Conservation (phyloP, 805 yeast genomes). For the Candida vaughaniae region DNA sequence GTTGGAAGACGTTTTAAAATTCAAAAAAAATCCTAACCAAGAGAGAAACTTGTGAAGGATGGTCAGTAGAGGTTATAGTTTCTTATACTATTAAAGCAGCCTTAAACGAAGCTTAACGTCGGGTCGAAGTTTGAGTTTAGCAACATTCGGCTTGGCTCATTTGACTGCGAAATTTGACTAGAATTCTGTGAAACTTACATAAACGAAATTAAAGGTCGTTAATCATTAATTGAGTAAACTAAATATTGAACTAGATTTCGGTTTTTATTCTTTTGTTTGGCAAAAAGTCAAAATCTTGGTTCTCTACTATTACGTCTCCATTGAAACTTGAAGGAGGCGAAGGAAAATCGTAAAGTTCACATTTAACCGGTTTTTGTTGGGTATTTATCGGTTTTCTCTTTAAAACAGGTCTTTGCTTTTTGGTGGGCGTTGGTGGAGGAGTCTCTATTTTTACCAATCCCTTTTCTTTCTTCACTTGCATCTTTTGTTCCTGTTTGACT, state of each 20-base stretch:
- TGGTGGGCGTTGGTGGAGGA: slow-evolving; percentile 15
- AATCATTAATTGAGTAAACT: slow-evolving; percentile 9
- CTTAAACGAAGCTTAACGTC: too few species aligned
- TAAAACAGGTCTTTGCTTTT: slow-evolving; percentile 17
- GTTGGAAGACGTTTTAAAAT: too few species aligned
- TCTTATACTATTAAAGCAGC: too few species aligned
- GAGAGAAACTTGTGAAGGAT: too few species aligned
- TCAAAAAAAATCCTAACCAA: too few species aligned
- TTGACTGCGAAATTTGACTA: too few species aligned
- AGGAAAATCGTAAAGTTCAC: slow-evolving; percentile 22
- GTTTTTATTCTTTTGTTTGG: slow-evolving; percentile 2
- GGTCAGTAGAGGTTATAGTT: too few species aligned
- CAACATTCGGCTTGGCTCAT: too few species aligned
- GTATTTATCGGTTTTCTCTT: slow-evolving; percentile 18
- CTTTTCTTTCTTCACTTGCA: slow-evolving; percentile 4
- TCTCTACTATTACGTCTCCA: slow-evolving; percentile 14
- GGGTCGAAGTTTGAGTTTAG: too few species aligned
- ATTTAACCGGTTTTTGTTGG: slow-evolving; percentile 5
- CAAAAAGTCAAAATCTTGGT: slow-evolving; percentile 8
- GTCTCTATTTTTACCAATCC: slow-evolving; percentile 6
- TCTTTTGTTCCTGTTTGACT: slow-evolving; percentile 9
- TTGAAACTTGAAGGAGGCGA: slow-evolving; percentile 38
- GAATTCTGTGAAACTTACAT: too few species aligned
- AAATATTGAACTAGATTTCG: slow-evolving; percentile 1
- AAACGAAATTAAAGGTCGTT: too few species aligned